phyloP scores from a whole-genome alignment of 495 filamentous ascomycete species.

The Trichocladium uniseriatum region DNA sequence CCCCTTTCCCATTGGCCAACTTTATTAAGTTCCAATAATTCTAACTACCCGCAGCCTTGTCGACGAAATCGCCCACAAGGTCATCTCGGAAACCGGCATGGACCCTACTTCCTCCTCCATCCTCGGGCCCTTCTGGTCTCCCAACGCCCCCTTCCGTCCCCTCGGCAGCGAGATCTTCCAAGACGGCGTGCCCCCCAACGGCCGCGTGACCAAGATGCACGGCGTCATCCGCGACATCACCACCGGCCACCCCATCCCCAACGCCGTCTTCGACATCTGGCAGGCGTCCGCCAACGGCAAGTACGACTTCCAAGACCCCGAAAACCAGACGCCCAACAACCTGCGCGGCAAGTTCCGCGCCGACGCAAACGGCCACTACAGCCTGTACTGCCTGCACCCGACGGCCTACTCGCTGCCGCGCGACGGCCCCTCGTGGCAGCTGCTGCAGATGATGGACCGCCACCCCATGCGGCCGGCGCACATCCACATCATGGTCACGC shows the following conservation, averaged over 20 bases:
- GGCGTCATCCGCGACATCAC: constrained; percentile 62
- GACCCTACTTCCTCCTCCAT: constrained; percentile 75
- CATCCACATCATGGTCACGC: constrained; percentile 69
- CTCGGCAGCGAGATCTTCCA: constrained; percentile 64
- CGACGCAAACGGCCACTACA: constrained; percentile 66
- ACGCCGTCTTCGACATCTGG: constrained; percentile 77
- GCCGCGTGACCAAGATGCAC: constrained; percentile 64
- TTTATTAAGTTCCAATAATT: too few species aligned
- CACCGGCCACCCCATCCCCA: constrained; percentile 59
- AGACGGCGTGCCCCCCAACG: constrained; percentile 49
- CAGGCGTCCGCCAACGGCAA: constrained; percentile 75
- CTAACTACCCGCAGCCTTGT: too few species aligned
- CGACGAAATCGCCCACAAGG: constrained; percentile 77
- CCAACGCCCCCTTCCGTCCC: constrained; percentile 68
- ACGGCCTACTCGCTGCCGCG: constrained; percentile 71
- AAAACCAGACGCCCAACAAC: constrained; percentile 69
- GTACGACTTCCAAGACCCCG: constrained; percentile 84
- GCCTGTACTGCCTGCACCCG: constrained; percentile 74
- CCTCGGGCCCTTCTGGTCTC: constrained; percentile 81
- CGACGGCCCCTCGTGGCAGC: constrained; percentile 60
- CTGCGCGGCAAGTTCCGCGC: constrained; percentile 73
- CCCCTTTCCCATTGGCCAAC: too few species aligned
- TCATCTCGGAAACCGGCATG: constrained; percentile 56
- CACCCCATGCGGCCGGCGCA: constrained; percentile 79
- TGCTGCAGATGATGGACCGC: constrained; percentile 64